Evolutionary conservation across 2,329 filamentous ascomycete genomes (phyloP), one percentile per base, ranked within the genome.

Genomic region (Colletotrichum nymphaeae): DNA sequence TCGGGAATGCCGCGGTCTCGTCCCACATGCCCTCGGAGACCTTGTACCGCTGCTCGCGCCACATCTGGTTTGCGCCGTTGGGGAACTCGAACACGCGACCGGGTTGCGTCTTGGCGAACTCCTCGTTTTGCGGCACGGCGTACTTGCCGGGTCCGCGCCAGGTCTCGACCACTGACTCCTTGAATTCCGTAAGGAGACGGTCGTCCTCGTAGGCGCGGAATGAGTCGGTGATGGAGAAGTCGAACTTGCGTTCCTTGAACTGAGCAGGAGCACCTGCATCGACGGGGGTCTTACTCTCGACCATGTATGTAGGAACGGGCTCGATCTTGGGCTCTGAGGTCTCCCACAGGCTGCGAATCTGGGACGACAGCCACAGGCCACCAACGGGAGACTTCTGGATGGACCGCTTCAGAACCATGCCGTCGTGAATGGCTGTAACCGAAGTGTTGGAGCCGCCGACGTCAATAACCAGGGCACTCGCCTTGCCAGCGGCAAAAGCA

Each of bases 61-160:
- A 99, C 84, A 98, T 93, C 82, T 97, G 94, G 86, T 98, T 99
- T 86, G 93, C 95, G 63, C 97, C 97, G 80, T 98, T 95, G 11
- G 97, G 97, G 90, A 99, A 97, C 86, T 99, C 97, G 79, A 98
- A 99, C 12, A 97, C 93, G 65, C 95, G 93, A 53, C 94, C 94
- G 1, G 95, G 94, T 76, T 92, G 91, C 57, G 85, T 88, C 81
- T 90, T 92, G 71, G 92, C 92, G 60, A 91, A 87, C 55, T 98
- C 95, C 80, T 97, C 91, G 80, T 96, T 97, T 49, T 92, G 91
- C 26, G 85, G 89, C 76, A 82, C 84, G 55, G 83, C 82, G 78
- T 95, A 91, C 74, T 91, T 89, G 72, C 92, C 92, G 0, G 94
- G 94, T 0, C 94, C 94, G 30, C 91, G 90, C 96, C 97, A 99